Conservation (phyloP, 1,139 yeast genomes). For the Yamadazyma siamensis region DNA sequence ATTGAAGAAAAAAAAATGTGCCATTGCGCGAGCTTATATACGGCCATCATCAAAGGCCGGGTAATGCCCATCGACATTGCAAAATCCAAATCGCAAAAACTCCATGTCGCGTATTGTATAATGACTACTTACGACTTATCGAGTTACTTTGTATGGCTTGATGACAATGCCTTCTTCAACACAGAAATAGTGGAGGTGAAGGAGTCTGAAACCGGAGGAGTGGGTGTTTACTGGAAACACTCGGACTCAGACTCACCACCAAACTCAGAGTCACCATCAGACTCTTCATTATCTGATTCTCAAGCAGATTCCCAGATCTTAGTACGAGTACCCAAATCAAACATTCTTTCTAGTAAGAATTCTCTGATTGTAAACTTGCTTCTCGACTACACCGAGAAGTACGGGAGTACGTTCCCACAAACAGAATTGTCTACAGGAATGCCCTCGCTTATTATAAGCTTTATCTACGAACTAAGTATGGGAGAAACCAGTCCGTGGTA, state of each 20-base stretch:
- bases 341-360: conserved; percentile 54
- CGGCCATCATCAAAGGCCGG: conserved; percentile 12
- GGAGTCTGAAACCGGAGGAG: conserved; percentile 57
- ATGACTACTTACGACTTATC: no score
- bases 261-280: no score
- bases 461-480: conserved; percentile 59
- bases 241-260: no score
- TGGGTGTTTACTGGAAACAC: conserved; percentile 61
- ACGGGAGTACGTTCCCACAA: conserved; percentile 13
- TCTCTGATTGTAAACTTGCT: conserved; percentile 67
- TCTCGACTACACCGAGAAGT: conserved; percentile 40
- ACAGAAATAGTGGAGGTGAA: conserved; percentile 41
- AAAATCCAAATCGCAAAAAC: conserved; percentile 1
- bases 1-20: conserved; percentile 17
- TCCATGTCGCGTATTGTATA: no score
- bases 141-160: conserved; percentile 38
- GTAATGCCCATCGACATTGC: conserved; percentile 11
- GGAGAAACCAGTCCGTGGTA: conserved; percentile 73
- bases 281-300: neutral
- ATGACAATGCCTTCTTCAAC: conserved; percentile 49
- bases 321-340: conserved; percentile 48
- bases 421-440: conserved; percentile 51
- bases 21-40: neutral
- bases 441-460: conserved; percentile 63
- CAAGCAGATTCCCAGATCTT: conserved; percentile 13